phyloP scores from a whole-genome alignment of 305 asterid species.

The Solanum aculeatissimum region DNA sequence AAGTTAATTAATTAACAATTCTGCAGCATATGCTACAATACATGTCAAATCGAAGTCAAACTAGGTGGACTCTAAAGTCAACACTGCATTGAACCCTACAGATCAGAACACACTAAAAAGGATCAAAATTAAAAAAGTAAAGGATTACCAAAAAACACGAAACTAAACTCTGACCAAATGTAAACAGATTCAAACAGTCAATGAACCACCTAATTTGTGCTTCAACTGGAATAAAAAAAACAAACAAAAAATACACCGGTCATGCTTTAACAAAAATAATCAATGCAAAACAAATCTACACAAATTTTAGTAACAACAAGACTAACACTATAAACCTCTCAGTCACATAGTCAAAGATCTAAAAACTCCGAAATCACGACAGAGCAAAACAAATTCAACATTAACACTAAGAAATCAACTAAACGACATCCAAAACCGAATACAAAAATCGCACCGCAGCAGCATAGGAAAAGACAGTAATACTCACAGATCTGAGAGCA shows the following conservation, averaged over 20 bases:
- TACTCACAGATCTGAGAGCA: conserved; percentile 1
- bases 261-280: not conserved
- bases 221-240: not conserved
- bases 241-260: not conserved
- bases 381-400: not conserved
- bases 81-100: conserved; percentile 2
- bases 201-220: not conserved
- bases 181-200: not conserved
- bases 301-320: not conserved
- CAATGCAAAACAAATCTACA: not conserved
- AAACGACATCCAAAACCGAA: not conserved
- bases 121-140: not conserved
- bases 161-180: not conserved
- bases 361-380: not conserved
- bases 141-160: not conserved
- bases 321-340: not conserved
- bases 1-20: not conserved
- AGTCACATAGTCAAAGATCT: conserved; percentile 13
- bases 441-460: not conserved
- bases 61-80: not conserved
- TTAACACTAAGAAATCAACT: not conserved
- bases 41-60: conserved; percentile 1
- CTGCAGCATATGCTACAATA: not conserved
- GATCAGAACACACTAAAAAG: conserved; percentile 8
- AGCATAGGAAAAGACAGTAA: not conserved